phyloP scores from a whole-genome alignment of 805 yeast species.

The Zygotorulaspora florentina region DNA sequence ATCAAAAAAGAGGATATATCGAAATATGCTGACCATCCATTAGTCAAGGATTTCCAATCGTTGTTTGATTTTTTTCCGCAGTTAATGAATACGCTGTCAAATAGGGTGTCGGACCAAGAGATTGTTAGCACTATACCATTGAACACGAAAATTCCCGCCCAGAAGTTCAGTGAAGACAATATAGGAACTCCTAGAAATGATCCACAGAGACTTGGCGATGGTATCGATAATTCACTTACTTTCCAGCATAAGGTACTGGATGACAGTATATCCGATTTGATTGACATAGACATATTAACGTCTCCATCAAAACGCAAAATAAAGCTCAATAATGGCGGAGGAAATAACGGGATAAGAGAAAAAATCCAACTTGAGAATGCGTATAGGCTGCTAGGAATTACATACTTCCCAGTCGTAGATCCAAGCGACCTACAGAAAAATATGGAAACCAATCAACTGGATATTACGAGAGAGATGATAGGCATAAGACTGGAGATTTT shows the following conservation, averaged over 20 bases:
- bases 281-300: conserved; percentile 23
- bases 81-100: conserved; percentile 18
- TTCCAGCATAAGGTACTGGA: conserved; percentile 28
- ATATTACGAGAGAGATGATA: conserved; percentile 24
- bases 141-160: neutral
- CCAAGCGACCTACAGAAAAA: conserved; percentile 29
- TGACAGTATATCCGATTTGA: conserved; percentile 19
- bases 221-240: neutral
- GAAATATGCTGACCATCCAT: conserved; percentile 9
- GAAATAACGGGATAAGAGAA: neutral
- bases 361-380: conserved; percentile 32
- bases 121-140: neutral
- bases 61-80: conserved; percentile 25
- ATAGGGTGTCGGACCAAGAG: neutral
- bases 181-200: neutral
- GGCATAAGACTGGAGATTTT: conserved; percentile 41
- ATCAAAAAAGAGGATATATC: conserved; percentile 6
- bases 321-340: conserved; percentile 2
- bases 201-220: neutral
- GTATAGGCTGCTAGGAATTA: conserved; percentile 39
- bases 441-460: conserved; percentile 12
- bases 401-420: conserved; percentile 38
- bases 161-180: neutral
- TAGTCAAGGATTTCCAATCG: conserved; percentile 18
- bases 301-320: conserved; percentile 31